Evolutionary conservation across 768 basidiomycete genomes (phyloP), one percentile per base, ranked within the genome.

Genomic region (Suillus luteus): DNA sequence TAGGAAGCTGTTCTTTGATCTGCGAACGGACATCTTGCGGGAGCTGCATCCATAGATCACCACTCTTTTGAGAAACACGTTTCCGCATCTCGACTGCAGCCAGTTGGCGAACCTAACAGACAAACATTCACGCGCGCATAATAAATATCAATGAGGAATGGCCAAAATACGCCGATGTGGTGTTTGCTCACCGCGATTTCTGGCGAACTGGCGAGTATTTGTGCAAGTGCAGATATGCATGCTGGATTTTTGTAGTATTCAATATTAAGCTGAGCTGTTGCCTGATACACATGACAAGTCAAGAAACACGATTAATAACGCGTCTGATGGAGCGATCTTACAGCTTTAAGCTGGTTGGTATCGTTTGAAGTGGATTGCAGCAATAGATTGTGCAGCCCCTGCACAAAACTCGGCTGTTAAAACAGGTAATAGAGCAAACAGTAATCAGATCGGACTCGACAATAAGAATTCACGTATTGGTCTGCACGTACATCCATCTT

Each of bases 31-130:
- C 81, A 43, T 82, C 79, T 73, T 85, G 83, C 41, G 86, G 77
- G 35, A 93, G 83, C 62, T 85, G 80, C 22, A 86, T 80, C 97
- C 97, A 99, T 38, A 96, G 77, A 73, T 84, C 86, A 58, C 90
- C 91, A 68, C 90, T 92, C 70, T 89, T 89, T 73, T 87, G 85
- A 33, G 83, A 75, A 65, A 98, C 86, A 63, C 96, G 92, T 82
- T 99, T 99, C 70, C 96, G 86, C 74, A 98, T 83, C 79, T 99
- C 97, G 62, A 98, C 95, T 9, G 96, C 95, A 55, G 96, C 93
- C 24, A 99, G 85, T 86, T 99, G 97, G 65, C 95, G 92, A 66
- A 98, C 88, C 96, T 99, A 72, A 59, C 31, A 14, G 1, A 58
- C 14, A 48, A 55, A 10, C 4, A 31, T 41, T 27, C 57, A 8